phyloP scores from a whole-genome alignment of 73 alveolate species.

The Stentor coeruleus region DNA sequence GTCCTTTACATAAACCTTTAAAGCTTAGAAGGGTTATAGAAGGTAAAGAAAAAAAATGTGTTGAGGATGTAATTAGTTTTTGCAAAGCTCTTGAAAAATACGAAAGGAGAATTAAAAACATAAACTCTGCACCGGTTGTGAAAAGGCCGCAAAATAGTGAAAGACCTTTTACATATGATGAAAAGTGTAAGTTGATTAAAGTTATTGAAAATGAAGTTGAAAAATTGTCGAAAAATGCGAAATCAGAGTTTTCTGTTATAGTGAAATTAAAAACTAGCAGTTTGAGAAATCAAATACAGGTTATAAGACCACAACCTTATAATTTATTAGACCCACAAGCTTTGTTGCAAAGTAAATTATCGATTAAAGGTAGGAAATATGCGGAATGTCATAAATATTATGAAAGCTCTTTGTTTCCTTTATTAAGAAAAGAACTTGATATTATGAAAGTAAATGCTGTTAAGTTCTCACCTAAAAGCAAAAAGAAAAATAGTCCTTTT shows the following conservation, averaged over 20 bases:
- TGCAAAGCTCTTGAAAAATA: not conserved
- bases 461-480: no score
- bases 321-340: no score
- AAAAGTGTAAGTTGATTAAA: not conserved
- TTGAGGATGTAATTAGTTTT: not conserved
- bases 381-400: no score
- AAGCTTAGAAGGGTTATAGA: not conserved
- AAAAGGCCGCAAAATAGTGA: not conserved
- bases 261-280: no score
- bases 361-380: no score
- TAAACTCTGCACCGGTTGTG: not conserved
- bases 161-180: not conserved
- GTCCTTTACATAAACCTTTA: conserved; percentile 10
- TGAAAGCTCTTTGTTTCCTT: no score
- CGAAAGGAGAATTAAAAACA: not conserved
- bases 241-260: not conserved
- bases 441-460: no score
- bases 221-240: not conserved
- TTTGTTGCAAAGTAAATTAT: no score
- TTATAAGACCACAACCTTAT: no score
- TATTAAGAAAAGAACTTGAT: no score
- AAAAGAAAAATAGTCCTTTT: no score
- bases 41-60: not conserved
- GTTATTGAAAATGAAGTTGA: not conserved
- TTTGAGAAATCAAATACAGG: no score